Conservation (phyloP, 805 yeast species). For the Teunomyces aglyptinius region DNA sequence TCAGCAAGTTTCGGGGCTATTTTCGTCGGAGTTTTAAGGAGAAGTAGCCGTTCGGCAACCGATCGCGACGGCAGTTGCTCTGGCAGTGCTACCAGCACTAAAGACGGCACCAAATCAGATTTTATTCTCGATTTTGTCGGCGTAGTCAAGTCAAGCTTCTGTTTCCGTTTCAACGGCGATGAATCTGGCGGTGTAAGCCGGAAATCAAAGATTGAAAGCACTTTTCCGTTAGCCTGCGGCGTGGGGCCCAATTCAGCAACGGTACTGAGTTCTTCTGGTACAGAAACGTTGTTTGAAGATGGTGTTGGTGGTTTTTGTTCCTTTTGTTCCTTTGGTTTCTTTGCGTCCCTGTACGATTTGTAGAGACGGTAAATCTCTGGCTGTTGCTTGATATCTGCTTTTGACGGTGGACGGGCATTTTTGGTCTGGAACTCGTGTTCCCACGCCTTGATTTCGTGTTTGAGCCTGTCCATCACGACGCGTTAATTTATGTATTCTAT, state of each 20-base stretch:
- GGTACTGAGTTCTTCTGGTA: not conserved
- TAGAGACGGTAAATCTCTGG: constrained; percentile 28
- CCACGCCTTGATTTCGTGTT: constrained; percentile 38
- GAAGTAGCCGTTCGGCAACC: constrained; percentile 7
- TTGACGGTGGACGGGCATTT: constrained; percentile 31
- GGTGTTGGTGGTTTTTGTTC: constrained; percentile 1
- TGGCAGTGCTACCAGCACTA: no score
- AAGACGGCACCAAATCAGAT: not conserved
- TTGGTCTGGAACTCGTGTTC: constrained; percentile 31
- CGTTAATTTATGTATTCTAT: not conserved
- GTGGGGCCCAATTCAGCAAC: constrained; percentile 71
- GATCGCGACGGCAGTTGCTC: not conserved
- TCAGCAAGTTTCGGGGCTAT: not conserved
- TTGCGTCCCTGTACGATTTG: constrained; percentile 24
- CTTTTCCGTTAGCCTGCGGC: constrained; percentile 79
- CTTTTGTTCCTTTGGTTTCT: not conserved
- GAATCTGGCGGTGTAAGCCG: constrained; percentile 43
- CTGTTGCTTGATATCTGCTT: constrained; percentile 33
- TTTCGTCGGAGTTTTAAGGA: constrained; percentile 1
- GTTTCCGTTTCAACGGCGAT: constrained; percentile 30
- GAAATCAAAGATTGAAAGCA: constrained; percentile 69
- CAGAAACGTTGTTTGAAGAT: constrained; percentile 65
- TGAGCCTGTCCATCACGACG: constrained; percentile 13
- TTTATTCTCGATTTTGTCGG: constrained; percentile 25
- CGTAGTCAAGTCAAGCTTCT: constrained; percentile 26